Percentiles rank a stretch among this genome's conserved stretches.
Evolutionary conservation across 1,284 basidiomycete genomes (phyloP).

Genomic region (Trametes polyzona): DNA sequence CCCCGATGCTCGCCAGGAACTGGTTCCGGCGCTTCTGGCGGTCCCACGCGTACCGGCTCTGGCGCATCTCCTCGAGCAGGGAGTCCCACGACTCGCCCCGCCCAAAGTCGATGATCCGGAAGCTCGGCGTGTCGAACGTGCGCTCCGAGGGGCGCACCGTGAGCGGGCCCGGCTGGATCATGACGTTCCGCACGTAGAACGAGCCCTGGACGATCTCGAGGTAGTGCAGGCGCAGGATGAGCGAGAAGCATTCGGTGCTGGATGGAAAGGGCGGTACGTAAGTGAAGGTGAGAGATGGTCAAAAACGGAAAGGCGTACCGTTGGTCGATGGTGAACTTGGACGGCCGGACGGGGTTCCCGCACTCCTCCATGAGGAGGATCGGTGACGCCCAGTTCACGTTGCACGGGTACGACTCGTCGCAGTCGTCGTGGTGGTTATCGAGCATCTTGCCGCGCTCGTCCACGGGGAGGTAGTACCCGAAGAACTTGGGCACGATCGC

Average conservation of each 20-base stretch:
- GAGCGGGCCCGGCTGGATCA: conserved; percentile 49
- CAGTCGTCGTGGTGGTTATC: conserved; percentile 6
- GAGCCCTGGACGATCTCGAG: conserved; percentile 47
- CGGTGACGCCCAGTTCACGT: conserved; percentile 36
- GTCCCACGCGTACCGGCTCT: background rate
- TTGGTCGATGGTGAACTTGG: conserved; percentile 37
- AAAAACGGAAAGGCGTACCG: conserved; percentile 28
- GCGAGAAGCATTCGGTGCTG: conserved; percentile 44
- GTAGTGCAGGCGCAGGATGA: conserved; percentile 44
- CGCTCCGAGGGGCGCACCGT: conserved; percentile 31
- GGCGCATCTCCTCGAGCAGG: background rate
- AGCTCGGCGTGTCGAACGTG: conserved; percentile 38
- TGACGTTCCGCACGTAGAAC: conserved; percentile 45
- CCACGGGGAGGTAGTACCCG: conserved; percentile 50
- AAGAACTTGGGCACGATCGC: conserved; percentile 56
- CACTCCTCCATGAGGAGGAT: conserved; percentile 55
- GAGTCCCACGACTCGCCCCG: conserved; percentile 19
- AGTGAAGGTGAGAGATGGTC: background rate
- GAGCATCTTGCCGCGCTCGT: conserved; percentile 8
- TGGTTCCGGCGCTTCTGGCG: background rate
- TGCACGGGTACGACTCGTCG: background rate
- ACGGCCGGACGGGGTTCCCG: conserved; percentile 39
- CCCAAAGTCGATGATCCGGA: conserved; percentile 57
- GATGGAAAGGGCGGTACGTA: background rate
- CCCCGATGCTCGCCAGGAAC: background rate